These are phyloP conservation scores for Agaricales sp. DNA, from an alignment of 1,284 basidiomycete species.

Conservation along the genomic window DNA sequence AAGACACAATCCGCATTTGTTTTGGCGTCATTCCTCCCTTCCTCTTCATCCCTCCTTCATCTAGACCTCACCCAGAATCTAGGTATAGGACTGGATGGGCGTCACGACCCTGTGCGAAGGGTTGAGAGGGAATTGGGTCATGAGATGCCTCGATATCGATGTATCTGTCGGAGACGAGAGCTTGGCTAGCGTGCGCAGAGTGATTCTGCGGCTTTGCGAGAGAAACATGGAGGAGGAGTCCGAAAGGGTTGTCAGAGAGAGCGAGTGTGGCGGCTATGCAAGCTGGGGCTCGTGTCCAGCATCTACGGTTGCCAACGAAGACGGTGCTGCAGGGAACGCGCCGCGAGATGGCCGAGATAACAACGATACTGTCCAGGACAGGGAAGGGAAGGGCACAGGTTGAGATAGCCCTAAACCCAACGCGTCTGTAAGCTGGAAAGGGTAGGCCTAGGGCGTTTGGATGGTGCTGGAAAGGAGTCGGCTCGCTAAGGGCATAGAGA, in stretches of 20 bases:
- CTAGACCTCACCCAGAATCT: conserved; percentile 80
- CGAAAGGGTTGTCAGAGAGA: conserved; percentile 27
- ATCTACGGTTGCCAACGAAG: no score
- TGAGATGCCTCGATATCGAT: conserved; percentile 90
- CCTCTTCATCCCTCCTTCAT: conserved; percentile 39
- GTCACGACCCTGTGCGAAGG: conserved; percentile 88
- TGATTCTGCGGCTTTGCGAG: not conserved
- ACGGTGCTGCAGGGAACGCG: no score
- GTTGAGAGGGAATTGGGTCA: conserved; percentile 71
- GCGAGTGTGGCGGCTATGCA: no score
- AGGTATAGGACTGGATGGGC: conserved; percentile 76
- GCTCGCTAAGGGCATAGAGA: no score
- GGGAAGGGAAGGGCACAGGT: no score
- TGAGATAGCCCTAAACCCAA: no score
- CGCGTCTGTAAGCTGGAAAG: no score
- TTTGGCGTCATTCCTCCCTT: conserved; percentile 92
- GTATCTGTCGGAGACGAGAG: conserved; percentile 85
- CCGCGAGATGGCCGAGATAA: no score
- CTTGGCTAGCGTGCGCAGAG: conserved; percentile 52
- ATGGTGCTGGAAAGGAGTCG: no score
- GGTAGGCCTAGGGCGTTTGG: no score
- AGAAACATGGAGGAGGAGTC: conserved; percentile 86
- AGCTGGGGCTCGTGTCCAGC: no score
- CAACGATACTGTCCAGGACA: no score
- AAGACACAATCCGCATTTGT: conserved; percentile 86